Evolutionary conservation across 208 protist genomes (phyloP), one percentile per base, ranked within the genome.

Genomic region (Angomonas ambiguus): DNA sequence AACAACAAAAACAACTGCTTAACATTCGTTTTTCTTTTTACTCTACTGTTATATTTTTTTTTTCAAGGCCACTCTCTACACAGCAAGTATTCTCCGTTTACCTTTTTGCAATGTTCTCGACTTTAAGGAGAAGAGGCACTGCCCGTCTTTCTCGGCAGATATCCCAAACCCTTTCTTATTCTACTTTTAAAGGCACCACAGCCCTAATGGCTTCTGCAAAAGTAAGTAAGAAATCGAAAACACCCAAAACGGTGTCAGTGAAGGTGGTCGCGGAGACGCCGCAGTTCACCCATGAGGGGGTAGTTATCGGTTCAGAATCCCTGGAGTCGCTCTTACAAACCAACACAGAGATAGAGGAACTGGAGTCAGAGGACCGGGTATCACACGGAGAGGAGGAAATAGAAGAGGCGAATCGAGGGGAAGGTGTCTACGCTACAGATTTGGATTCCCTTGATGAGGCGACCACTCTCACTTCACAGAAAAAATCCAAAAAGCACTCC

Each of bases 321-420:
- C n/a, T 30, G 10, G 49, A 18, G 16, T 18, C 56, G 38, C 38
- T 45, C 38, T 16, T 45, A n/a, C n/a, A 62, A 31, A 11, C 3
- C 30, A 6, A 27, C 4, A 3, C 31, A 28, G 61, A 66, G 22
- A 1, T 1, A 11, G 48, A 34, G 30, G 61, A 24, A 13, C 61
- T 66, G 1, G 48, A 56, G 25, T 35, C 45, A 16, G 45, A 6
- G 8, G 38, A 11, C 1, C 16, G 22, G 1, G 60, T 49, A 0
- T 75, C 69, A 0, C 27, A 67, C 22, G 69, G 64, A 1, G 74
- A 80, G 31, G 74, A 80, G 49, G 74, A 80, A 57, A 2, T 75
- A 32, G 3, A 28, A 61, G 74, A 75, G 57, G 25, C 35, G 30
- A 42, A 53, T 13, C 49, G 32, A 11, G 57, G 2, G 8, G 55